Evolutionary conservation across 306 rosid genomes (phyloP).

Genomic region (Rubus parviflorus): DNA sequence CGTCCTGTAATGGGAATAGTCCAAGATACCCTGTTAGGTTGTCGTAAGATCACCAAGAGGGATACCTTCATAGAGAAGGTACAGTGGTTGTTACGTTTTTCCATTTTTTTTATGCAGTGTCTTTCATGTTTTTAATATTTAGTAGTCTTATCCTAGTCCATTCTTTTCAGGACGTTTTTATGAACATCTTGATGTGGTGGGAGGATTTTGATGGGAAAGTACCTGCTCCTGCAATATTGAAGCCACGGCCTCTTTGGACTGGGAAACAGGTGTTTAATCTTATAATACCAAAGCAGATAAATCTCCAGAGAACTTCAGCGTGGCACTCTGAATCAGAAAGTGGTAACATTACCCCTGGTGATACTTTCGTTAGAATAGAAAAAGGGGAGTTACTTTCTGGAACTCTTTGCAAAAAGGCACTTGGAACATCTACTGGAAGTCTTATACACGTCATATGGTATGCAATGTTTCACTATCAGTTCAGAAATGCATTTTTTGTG

Average conservation of each 20-base stretch:
- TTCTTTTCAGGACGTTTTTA: slow-evolving; percentile 82
- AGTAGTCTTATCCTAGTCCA: slow-evolving; percentile 25
- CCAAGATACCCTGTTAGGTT: slow-evolving; percentile 89
- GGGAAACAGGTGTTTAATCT: slow-evolving; percentile 98
- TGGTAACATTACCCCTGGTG: slow-evolving; percentile 88
- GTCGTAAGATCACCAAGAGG: slow-evolving; percentile 95
- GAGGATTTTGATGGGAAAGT: slow-evolving; percentile 98
- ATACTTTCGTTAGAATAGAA: slow-evolving; percentile 89
- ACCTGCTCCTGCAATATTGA: slow-evolving; percentile 89
- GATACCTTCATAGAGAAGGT: slow-evolving; percentile 96
- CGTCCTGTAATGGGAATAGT: slow-evolving; percentile 99
- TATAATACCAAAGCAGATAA: slow-evolving; percentile 90
- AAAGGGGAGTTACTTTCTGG: slow-evolving; percentile 93
- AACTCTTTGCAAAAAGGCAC: slow-evolving; percentile 93
- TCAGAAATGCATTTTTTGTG: not conserved
- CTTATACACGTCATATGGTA: slow-evolving; percentile 98
- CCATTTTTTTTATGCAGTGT: not conserved
- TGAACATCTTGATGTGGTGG: slow-evolving; percentile 99
- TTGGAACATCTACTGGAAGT: slow-evolving; percentile 94
- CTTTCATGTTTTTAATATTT: slow-evolving; percentile 16
- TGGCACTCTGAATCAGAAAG: slow-evolving; percentile 86
- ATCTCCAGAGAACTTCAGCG: slow-evolving; percentile 81
- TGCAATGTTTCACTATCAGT: slow-evolving; percentile 13
- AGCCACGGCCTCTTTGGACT: slow-evolving; percentile 98
- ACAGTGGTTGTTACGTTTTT: slow-evolving; percentile 1